Conservation (phyloP, 768 basidiomycete genomes). For the Hygrophorus pudorinus region DNA sequence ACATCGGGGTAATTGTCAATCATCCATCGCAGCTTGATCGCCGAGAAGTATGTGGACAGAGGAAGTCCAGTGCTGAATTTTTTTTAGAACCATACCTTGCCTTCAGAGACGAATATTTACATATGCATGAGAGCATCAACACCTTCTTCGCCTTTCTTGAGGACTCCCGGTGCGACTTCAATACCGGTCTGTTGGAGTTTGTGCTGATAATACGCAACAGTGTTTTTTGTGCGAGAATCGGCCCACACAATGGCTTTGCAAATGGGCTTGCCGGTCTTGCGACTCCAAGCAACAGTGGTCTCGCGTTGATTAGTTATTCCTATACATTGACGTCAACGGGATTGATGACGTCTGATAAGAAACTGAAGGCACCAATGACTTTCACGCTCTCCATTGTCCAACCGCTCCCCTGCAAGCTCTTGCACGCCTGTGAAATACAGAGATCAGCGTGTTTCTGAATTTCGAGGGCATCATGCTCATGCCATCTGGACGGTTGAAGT, state of each 20-base stretch:
- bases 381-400: constrained; percentile 78
- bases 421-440: constrained; percentile 67
- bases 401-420: constrained; percentile 61
- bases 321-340: not conserved
- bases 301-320: constrained; percentile 98
- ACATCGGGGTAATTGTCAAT: constrained; percentile 78
- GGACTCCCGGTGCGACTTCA: constrained; percentile 52
- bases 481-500: constrained; percentile 53
- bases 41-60: constrained; percentile 98
- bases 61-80: constrained; percentile 72
- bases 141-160: constrained; percentile 65
- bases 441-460: constrained; percentile 64
- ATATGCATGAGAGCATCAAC: constrained; percentile 54
- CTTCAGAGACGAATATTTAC: constrained; percentile 31
- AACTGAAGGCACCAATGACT: constrained; percentile 67
- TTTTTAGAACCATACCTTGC: constrained; percentile 6
- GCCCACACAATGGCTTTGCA: constrained; percentile 94
- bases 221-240: constrained; percentile 84
- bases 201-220: constrained; percentile 71
- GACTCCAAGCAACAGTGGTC: constrained; percentile 90
- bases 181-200: constrained; percentile 68
- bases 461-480: constrained; percentile 85
- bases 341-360: not conserved
- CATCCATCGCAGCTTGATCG: constrained; percentile 96
- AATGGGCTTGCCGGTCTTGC: constrained; percentile 79